Evolutionary conservation across 192 early-diverging fungal genomes (phyloP).

Genomic region (Fimicolochytrium jonesii): DNA sequence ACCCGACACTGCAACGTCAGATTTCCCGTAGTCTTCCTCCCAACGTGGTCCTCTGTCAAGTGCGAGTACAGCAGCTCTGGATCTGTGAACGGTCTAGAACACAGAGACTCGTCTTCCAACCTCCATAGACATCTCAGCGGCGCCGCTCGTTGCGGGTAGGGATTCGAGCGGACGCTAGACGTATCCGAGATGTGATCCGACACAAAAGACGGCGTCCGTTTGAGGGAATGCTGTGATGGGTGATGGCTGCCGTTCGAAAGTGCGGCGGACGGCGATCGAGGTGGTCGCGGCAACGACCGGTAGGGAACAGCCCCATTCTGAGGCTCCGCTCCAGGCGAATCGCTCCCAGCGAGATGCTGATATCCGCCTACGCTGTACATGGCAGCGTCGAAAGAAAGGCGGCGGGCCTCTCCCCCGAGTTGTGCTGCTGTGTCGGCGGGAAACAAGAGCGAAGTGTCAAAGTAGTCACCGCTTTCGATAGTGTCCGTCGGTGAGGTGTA

Average conservation of each 20-base stretch:
- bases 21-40: conserved; percentile 83
- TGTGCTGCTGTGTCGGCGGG: too few species aligned
- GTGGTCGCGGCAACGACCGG: neutral
- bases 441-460: too few species aligned
- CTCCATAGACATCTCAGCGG: conserved; percentile 12
- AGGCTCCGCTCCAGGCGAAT: too few species aligned
- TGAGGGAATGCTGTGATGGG: neutral
- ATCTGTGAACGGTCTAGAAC: conserved; percentile 15
- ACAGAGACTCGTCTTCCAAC: conserved; percentile 11
- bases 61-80: conserved; percentile 82
- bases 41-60: conserved; percentile 83
- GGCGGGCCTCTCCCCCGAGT: too few species aligned
- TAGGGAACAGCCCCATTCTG: too few species aligned
- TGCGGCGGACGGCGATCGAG: neutral
- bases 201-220: neutral
- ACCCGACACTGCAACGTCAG: conserved; percentile 77
- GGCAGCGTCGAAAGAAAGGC: too few species aligned
- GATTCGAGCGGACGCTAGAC: conserved; percentile 14
- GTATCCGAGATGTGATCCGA: conserved; percentile 8
- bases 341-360: too few species aligned
- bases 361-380: too few species aligned
- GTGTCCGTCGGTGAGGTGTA: too few species aligned
- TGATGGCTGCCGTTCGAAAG: neutral
- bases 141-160: conserved; percentile 4
- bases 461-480: too few species aligned